These are phyloP conservation scores for Pisolithus marmoratus DNA, from an alignment of 768 basidiomycete species.

Conservation along the genomic window DNA sequence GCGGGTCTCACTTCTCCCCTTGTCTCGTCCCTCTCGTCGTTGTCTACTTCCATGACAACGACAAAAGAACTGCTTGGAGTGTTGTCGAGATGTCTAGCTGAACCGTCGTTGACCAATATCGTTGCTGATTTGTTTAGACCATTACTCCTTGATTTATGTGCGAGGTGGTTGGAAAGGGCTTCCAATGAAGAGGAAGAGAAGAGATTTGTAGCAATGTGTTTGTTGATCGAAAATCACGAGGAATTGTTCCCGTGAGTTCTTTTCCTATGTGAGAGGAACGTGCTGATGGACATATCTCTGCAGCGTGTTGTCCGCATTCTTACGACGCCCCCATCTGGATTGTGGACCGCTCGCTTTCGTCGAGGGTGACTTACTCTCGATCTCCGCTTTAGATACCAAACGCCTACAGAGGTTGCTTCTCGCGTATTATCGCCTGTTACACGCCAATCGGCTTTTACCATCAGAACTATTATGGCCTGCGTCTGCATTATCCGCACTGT, in stretches of 20 bases:
- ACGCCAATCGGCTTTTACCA: slow-evolving; percentile 68
- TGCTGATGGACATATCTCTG: background rate
- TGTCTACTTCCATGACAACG: slow-evolving; percentile 26
- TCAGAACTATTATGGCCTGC: slow-evolving; percentile 54
- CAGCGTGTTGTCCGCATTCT: slow-evolving; percentile 54
- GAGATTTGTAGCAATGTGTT: slow-evolving; percentile 53
- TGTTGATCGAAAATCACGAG: slow-evolving; percentile 61
- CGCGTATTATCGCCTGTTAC: slow-evolving; percentile 76
- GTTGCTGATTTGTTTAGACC: slow-evolving; percentile 71
- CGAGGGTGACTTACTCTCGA: slow-evolving; percentile 18
- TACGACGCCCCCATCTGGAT: slow-evolving; percentile 37
- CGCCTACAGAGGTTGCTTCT: slow-evolving; percentile 69
- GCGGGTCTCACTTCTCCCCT: slow-evolving; percentile 23
- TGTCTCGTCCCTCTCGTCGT: background rate
- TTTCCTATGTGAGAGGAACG: slow-evolving; percentile 3
- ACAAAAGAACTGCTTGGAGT: slow-evolving; percentile 41
- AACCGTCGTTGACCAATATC: slow-evolving; percentile 55
- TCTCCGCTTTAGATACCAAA: slow-evolving; percentile 30
- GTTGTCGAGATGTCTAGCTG: slow-evolving; percentile 55
- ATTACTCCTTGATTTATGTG: slow-evolving; percentile 71
- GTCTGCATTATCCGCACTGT: slow-evolving; percentile 36
- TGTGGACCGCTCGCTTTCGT: slow-evolving; percentile 53
- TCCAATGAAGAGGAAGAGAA: slow-evolving; percentile 41
- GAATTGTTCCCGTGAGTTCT: slow-evolving; percentile 63
- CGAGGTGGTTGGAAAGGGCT: slow-evolving; percentile 60